Conservation (phyloP, 2,329 filamentous ascomycete species). For the Hansfordia pulvinata region DNA sequence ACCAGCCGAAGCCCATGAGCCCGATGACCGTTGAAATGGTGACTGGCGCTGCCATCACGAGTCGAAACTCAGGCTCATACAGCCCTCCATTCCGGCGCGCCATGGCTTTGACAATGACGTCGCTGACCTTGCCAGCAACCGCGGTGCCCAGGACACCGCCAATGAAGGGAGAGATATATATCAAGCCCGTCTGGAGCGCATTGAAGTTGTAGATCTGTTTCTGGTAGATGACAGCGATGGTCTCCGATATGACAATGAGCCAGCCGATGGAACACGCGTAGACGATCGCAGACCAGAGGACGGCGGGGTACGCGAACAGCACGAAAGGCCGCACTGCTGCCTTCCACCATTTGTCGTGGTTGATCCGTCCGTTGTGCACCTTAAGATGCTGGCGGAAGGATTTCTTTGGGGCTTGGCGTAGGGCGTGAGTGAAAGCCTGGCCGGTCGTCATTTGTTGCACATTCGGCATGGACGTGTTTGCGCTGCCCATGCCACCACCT, state of each 20-base stretch:
- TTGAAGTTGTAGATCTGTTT: constrained; percentile 65
- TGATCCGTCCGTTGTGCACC: constrained; percentile 66
- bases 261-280: constrained; percentile 86
- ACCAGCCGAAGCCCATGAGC: constrained; percentile 96
- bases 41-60: constrained; percentile 78
- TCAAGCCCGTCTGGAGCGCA: constrained; percentile 65
- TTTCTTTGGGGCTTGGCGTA: constrained; percentile 52
- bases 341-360: constrained; percentile 65
- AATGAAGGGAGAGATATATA: constrained; percentile 84
- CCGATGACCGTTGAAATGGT: constrained; percentile 67
- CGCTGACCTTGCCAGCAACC: constrained; percentile 78
- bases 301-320: constrained; percentile 73
- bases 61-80: constrained; percentile 87
- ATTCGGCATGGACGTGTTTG: constrained; percentile 24
- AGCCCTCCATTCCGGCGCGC: constrained; percentile 77
- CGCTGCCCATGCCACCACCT: constrained; percentile 23
- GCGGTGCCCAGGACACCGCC: constrained; percentile 84
- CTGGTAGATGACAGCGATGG: constrained; percentile 68
- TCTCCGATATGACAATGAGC: constrained; percentile 90
- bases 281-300: constrained; percentile 76
- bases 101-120: constrained; percentile 73
- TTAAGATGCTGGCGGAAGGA: constrained; percentile 63
- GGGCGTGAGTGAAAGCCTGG: constrained; percentile 53
- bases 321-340: constrained; percentile 72
- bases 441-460: constrained; percentile 18